Conservation (phyloP, 768 basidiomycete species). For the Pisolithus tinctorius region DNA sequence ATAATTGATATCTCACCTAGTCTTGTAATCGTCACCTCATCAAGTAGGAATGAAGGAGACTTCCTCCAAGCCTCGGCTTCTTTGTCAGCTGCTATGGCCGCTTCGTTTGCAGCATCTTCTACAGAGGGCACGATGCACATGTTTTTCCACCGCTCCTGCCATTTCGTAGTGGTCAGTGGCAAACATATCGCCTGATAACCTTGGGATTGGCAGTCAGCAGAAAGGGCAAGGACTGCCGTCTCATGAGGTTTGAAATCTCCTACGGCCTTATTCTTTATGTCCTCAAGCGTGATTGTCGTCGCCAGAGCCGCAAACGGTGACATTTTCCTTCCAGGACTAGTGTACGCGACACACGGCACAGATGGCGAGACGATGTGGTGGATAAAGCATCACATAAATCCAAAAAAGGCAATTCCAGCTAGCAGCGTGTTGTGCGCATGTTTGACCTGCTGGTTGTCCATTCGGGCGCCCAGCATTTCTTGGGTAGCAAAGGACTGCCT, state of each 20-base stretch:
- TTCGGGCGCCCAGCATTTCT: neutral
- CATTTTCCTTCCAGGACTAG: constrained; percentile 10
- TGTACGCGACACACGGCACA: constrained; percentile 8
- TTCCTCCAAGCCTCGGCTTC: constrained; percentile 85
- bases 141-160: constrained; percentile 82
- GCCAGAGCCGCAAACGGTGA: constrained; percentile 24
- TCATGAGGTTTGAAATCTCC: constrained; percentile 20
- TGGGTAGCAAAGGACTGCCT: neutral
- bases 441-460: neutral
- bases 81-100: constrained; percentile 42
- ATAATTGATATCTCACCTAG: constrained; percentile 42
- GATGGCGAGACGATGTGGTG: constrained; percentile 4
- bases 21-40: constrained; percentile 85
- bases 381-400: constrained; percentile 1
- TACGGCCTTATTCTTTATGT: constrained; percentile 30
- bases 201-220: constrained; percentile 47
- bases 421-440: constrained; percentile 14
- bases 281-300: constrained; percentile 25
- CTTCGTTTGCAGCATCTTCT: constrained; percentile 29
- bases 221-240: constrained; percentile 46
- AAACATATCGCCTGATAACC: constrained; percentile 75
- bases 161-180: constrained; percentile 84
- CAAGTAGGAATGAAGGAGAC: constrained; percentile 67
- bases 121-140: constrained; percentile 72
- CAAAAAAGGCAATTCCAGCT: constrained; percentile 15